These are phyloP conservation scores for Neurospora sp. DNA, from an alignment of 2,329 filamentous ascomycete species.

Conservation along the genomic window DNA sequence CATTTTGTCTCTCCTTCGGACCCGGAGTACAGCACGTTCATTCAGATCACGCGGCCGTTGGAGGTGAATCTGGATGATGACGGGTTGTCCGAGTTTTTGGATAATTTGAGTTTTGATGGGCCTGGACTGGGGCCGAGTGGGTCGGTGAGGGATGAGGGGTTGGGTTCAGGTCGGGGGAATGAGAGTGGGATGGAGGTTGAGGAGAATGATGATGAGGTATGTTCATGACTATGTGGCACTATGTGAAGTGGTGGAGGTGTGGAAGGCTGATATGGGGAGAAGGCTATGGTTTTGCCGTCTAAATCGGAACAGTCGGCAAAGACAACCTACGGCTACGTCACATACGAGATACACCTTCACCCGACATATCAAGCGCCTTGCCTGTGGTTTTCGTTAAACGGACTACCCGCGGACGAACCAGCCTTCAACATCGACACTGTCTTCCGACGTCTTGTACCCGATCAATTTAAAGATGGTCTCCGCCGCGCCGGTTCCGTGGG, in stretches of 20 bases:
- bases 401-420: constrained; percentile 44
- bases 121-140: constrained; percentile 4
- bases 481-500: constrained; percentile 55
- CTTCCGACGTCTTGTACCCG: constrained; percentile 61
- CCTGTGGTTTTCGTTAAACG: constrained; percentile 62
- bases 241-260: too few species aligned
- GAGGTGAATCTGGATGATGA: constrained; percentile 33
- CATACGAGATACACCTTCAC: constrained; percentile 68
- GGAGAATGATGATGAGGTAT: constrained; percentile 44
- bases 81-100: constrained; percentile 37
- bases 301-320: not conserved
- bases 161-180: not conserved
- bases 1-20: constrained; percentile 26
- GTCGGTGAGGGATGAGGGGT: constrained; percentile 27
- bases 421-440: constrained; percentile 57
- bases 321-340: constrained; percentile 38
- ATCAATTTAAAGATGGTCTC: constrained; percentile 52
- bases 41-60: constrained; percentile 48
- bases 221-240: not conserved
- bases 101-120: constrained; percentile 32
- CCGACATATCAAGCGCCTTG: constrained; percentile 67
- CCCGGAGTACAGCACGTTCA: constrained; percentile 39
- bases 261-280: not conserved
- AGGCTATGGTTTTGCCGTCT: not conserved
- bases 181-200: constrained; percentile 33